Evolutionary conservation across 2,329 filamentous ascomycete genomes (phyloP).

Genomic region (Ascochyta pisi): DNA sequence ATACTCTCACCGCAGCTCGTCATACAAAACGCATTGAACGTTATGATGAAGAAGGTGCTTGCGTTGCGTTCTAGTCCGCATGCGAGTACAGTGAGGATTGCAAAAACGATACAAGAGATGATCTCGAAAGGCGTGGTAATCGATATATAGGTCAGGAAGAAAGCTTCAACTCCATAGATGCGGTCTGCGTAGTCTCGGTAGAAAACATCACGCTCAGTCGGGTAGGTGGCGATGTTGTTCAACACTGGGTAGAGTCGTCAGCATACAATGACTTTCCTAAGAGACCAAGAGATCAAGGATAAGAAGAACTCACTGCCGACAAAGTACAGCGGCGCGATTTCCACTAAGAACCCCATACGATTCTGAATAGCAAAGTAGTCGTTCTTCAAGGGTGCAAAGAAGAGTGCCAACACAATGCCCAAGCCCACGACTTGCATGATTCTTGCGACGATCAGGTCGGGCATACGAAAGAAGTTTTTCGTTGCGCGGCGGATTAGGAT

Average conservation of each 20-base stretch:
- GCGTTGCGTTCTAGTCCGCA: conserved; percentile 69
- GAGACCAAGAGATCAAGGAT: background rate
- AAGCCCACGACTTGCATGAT: conserved; percentile 50
- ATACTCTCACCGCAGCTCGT: conserved; percentile 77
- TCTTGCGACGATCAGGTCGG: conserved; percentile 44
- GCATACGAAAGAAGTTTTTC: conserved; percentile 63
- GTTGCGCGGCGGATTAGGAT: conserved; percentile 71
- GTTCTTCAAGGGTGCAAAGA: conserved; percentile 74
- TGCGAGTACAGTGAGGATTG: conserved; percentile 68
- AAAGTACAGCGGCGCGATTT: conserved; percentile 75
- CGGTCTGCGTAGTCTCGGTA: conserved; percentile 78
- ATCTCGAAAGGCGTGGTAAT: conserved; percentile 77
- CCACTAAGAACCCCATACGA: conserved; percentile 75
- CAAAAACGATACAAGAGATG: conserved; percentile 69
- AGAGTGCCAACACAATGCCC: conserved; percentile 46
- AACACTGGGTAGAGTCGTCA: conserved; percentile 59
- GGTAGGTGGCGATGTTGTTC: conserved; percentile 78
- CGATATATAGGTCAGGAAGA: conserved; percentile 72
- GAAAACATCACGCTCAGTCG: conserved; percentile 75
- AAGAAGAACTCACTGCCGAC: conserved; percentile 61
- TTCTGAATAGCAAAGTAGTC: conserved; percentile 76
- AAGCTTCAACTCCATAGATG: conserved; percentile 74
- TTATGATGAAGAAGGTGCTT: conserved; percentile 70
- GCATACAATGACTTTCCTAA: background rate
- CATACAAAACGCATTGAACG: conserved; percentile 75